Evolutionary conservation across 2,329 filamentous ascomycete genomes (phyloP).

Genomic region (Corinectria fuckeliana): DNA sequence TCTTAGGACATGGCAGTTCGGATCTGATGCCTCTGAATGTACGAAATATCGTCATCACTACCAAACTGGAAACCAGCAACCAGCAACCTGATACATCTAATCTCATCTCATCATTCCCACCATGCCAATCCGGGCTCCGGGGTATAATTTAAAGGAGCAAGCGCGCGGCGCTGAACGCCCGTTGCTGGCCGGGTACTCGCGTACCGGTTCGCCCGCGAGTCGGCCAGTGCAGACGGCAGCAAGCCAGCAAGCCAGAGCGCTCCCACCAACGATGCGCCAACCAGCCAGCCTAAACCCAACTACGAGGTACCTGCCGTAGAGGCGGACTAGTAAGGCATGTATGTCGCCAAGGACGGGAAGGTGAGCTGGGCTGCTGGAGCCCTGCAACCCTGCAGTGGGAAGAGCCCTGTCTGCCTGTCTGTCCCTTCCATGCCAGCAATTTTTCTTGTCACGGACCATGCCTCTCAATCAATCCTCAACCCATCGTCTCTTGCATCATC

Average conservation of each 20-base stretch:
- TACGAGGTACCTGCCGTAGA: slow-evolving; percentile 21
- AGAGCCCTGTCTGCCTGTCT: neutral
- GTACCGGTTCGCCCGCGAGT: neutral
- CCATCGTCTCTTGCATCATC: slow-evolving; percentile 36
- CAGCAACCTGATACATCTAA: slow-evolving; percentile 3
- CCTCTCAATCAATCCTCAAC: slow-evolving; percentile 28
- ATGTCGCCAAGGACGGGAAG: slow-evolving; percentile 19
- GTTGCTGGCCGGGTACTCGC: slow-evolving; percentile 29
- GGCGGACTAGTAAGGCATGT: slow-evolving; percentile 19
- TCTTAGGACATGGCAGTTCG: neutral
- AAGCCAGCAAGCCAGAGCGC: slow-evolving; percentile 21
- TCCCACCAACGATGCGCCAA: slow-evolving; percentile 22
- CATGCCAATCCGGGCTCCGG: slow-evolving; percentile 1
- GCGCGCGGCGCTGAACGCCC: slow-evolving; percentile 26
- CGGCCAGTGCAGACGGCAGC: slow-evolving; percentile 8
- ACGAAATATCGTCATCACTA: slow-evolving; percentile 8
- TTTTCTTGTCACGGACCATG: slow-evolving; percentile 12
- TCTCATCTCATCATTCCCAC: slow-evolving; percentile 1
- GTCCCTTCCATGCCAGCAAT: slow-evolving; percentile 1
- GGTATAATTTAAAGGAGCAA: slow-evolving; percentile 21
- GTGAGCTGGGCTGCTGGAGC: neutral
- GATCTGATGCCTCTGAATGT: neutral
- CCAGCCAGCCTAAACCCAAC: slow-evolving; percentile 25
- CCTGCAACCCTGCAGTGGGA: neutral
- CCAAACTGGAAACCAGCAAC: neutral